Evolutionary conservation across 352 stramenopile genomes (phyloP).

Genomic region (Pythium dissimile): DNA sequence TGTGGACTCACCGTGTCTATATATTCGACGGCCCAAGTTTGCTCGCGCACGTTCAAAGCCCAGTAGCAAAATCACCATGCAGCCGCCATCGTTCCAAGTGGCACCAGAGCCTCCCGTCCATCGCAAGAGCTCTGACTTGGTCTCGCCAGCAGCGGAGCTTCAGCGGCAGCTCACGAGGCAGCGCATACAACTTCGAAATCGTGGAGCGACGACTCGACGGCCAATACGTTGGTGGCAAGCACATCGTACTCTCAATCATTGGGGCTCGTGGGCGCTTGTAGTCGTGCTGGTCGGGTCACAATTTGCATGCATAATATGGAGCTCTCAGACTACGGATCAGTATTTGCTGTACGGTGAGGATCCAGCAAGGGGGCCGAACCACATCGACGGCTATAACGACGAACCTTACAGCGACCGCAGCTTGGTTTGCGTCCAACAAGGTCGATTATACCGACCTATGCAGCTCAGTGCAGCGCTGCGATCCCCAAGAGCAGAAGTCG

Average conservation of each 20-base stretch:
- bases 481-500: neutral
- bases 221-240: neutral
- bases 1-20: too few species aligned
- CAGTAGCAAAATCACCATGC: too few species aligned
- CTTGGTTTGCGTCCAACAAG: slow-evolving; percentile 38
- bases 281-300: slow-evolving; percentile 8
- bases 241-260: slow-evolving; percentile 5
- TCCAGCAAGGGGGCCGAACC: slow-evolving; percentile 1
- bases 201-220: neutral
- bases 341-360: slow-evolving; percentile 20
- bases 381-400: slow-evolving; percentile 34
- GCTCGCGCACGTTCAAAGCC: too few species aligned
- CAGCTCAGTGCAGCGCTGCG: slow-evolving; percentile 34
- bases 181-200: neutral
- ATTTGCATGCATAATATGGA: slow-evolving; percentile 30
- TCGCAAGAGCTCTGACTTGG: neutral
- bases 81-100: neutral
- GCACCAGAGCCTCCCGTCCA: neutral
- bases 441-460: slow-evolving; percentile 31
- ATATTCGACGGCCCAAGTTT: too few species aligned
- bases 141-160: neutral
- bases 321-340: slow-evolving; percentile 22
- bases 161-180: slow-evolving; percentile 1
- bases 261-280: slow-evolving; percentile 2
- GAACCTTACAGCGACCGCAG: slow-evolving; percentile 45